Evolutionary conservation across 2,329 filamentous ascomycete species (phyloP), one percentile per base, ranked within the genome.

Genomic region (Aureobasidium musti): DNA sequence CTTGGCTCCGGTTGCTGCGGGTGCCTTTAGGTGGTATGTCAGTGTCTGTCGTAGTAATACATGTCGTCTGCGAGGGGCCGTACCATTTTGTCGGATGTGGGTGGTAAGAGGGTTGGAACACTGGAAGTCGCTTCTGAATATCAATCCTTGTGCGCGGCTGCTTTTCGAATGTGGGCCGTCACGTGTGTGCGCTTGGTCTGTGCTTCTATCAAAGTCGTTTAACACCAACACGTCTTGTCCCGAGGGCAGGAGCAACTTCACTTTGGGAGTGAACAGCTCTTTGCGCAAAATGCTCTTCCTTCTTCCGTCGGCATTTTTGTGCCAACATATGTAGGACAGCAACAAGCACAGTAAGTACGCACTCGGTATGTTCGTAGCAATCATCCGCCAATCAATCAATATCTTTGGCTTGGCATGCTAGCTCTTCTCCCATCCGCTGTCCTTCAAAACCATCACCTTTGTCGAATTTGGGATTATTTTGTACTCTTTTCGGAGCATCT

Each of bases 1-100:
- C 86, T 90, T 90, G 77, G 85, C 88, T 79, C 87, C 87, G 77
- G 87, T 83, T 78, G 82, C 82, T 81, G 82, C 82, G 75, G 82
- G 82, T 77, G 82, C 81, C 80, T 79, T 50, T 11, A 47, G 11
- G 54, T 47, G 59, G 33, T 50, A 17, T 64, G 23, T 67, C 65
- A 68, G 43, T 50, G 21, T 52, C 57, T 60, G 50, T 54, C 33
- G 50, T 21, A 2, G 21, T 17, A 28, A 21, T 17, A 17, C 8
- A 41, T 47, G 19, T 39, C 10, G 39, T 26, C 28, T 49, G 30
- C 14, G 47, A 49, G 37, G 13, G 23, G n/a, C 73, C 76, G 57
- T 77, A 78, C 77, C 77, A 79, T 79, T 72, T 77, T 79, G 77
- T 75, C 72, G 73, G 75, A 74, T 78, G 76, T 78, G 61, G 61